Percentiles rank a stretch among this genome's conserved stretches.
Evolutionary conservation across 768 basidiomycete species (phyloP).

Genomic region (Pleurotus citrinopileatus): DNA sequence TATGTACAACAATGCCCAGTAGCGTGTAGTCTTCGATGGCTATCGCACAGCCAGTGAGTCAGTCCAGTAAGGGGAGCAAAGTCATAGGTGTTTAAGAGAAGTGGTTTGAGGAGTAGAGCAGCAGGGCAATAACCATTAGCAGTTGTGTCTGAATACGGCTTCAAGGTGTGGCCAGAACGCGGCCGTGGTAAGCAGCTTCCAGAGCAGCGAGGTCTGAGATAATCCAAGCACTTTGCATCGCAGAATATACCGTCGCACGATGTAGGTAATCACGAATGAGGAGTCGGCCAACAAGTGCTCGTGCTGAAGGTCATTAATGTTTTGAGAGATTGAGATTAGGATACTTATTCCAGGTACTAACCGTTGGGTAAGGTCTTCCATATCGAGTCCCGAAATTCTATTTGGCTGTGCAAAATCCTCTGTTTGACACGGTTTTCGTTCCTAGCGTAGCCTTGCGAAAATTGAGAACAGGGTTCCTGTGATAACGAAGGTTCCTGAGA

Average conservation of each 20-base stretch:
- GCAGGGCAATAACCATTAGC: neutral
- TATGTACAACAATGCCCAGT: no score
- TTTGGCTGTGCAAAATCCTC: conserved; percentile 61
- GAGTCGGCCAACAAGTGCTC: conserved; percentile 54
- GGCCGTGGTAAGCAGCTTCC: conserved; percentile 46
- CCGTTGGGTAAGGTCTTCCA: conserved; percentile 64
- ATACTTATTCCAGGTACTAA: no score
- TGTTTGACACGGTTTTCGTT: conserved; percentile 63
- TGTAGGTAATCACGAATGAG: conserved; percentile 53
- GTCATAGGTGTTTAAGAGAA: no score
- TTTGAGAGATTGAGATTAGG: no score
- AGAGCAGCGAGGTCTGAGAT: conserved; percentile 56
- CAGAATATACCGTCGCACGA: conserved; percentile 62
- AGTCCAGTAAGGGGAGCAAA: no score
- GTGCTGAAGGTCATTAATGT: conserved; percentile 43
- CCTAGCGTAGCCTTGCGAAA: conserved; percentile 40
- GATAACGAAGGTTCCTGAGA: neutral
- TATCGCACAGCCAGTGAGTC: no score
- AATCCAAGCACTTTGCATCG: conserved; percentile 70
- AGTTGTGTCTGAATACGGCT: no score
- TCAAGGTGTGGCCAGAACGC: conserved; percentile 12
- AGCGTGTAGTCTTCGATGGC: no score
- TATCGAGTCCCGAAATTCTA: conserved; percentile 50
- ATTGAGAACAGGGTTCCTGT: conserved; percentile 21
- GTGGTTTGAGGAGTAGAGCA: neutral